phyloP scores from a whole-genome alignment of 805 yeast species.

The Yueomyces sinensis region DNA sequence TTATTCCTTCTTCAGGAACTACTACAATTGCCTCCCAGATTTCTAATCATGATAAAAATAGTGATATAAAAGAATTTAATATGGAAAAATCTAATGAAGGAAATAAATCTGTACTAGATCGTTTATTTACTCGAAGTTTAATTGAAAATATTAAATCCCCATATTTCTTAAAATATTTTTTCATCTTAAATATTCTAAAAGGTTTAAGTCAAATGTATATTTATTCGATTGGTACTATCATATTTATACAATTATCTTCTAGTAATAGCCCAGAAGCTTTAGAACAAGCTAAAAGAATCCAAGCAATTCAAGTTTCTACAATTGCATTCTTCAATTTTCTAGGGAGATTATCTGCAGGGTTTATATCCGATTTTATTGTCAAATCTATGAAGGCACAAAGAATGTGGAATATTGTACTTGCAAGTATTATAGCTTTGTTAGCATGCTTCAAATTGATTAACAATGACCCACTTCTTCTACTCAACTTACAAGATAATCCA shows the following conservation, averaged over 20 bases:
- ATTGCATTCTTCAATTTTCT: constrained; percentile 51
- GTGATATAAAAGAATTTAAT: background rate
- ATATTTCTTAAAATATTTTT: constrained; percentile 37
- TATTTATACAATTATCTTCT: constrained; percentile 28
- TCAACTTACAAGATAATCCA: background rate
- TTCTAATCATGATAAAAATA: background rate
- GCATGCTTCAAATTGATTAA: constrained; percentile 23
- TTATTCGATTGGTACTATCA: constrained; percentile 63
- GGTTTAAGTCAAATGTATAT: constrained; percentile 65
- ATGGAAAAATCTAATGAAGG: background rate
- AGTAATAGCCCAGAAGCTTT: constrained; percentile 16
- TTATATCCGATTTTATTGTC: constrained; percentile 47
- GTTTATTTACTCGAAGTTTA: too few species aligned
- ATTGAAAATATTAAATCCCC: constrained; percentile 4
- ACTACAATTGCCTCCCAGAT: background rate
- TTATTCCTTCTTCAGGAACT: background rate
- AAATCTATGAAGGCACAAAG: constrained; percentile 41
- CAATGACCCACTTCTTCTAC: background rate
- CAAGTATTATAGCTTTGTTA: constrained; percentile 24
- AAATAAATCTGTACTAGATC: background rate
- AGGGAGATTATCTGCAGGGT: constrained; percentile 55
- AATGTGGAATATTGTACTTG: constrained; percentile 45
- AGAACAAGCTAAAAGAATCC: constrained; percentile 27
- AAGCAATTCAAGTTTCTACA: constrained; percentile 59
- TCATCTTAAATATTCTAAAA: constrained; percentile 42